A percentile compares a stretch with the other conserved stretches of the same genome.
These are phyloP conservation scores for Pholiota molesta DNA, from an alignment of 768 basidiomycete genomes.

Conservation along the genomic window DNA sequence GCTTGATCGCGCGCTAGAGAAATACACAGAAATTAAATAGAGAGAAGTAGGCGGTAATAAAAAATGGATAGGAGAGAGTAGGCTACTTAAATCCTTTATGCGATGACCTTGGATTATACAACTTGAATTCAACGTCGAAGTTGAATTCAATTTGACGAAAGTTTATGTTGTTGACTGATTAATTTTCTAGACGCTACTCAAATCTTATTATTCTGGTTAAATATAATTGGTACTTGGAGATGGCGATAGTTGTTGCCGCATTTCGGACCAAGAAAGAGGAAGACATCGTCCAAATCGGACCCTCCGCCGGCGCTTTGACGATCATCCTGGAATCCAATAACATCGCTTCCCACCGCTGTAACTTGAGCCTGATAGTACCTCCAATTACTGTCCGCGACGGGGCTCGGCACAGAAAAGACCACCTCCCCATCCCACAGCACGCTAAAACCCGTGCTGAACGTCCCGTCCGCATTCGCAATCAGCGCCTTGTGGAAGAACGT, in stretches of 20 bases:
- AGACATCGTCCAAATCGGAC: neutral
- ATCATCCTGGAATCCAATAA: neutral
- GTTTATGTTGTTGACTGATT: too few species aligned
- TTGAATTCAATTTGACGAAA: too few species aligned
- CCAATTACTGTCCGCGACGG: neutral
- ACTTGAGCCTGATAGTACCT: neutral
- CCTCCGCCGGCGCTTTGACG: neutral
- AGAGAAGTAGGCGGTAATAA: too few species aligned
- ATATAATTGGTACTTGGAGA: too few species aligned
- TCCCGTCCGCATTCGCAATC: neutral
- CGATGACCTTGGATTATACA: too few species aligned
- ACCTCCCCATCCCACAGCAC: neutral
- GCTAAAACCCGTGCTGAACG: neutral
- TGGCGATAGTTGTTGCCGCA: too few species aligned
- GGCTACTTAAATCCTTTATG: too few species aligned
- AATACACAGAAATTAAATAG: neutral
- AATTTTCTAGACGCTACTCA: too few species aligned
- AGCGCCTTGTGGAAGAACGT: neutral
- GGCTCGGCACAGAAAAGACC: neutral
- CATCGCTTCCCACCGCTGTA: neutral
- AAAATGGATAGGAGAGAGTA: too few species aligned
- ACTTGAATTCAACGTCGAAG: too few species aligned
- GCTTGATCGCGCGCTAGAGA: neutral
- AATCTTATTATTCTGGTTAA: too few species aligned
- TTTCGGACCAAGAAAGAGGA: neutral